Conservation (phyloP, 495 filamentous ascomycete genomes). For the Penicillium lividum region DNA sequence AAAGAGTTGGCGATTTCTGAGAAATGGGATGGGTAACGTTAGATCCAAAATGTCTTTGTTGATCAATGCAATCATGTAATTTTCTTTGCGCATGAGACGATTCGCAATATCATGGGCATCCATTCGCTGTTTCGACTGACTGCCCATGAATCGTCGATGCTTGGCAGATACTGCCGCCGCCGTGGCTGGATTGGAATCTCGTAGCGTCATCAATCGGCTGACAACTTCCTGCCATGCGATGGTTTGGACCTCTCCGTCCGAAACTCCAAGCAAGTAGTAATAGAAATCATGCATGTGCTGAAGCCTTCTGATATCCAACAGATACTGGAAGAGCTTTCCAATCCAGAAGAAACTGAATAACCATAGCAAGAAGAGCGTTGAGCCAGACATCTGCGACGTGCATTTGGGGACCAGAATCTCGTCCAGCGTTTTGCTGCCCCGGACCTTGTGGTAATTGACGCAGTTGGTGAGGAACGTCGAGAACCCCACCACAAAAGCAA, state of each 20-base stretch:
- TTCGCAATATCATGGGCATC: conserved; percentile 98
- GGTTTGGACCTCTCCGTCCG: conserved; percentile 91
- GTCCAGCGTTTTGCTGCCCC: conserved; percentile 70
- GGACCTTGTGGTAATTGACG: conserved; percentile 76
- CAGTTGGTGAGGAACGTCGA: conserved; percentile 85
- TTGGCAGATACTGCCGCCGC: conserved; percentile 63
- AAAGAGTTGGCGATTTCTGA: conserved; percentile 75
- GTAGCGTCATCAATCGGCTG: conserved; percentile 78
- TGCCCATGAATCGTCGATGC: conserved; percentile 70
- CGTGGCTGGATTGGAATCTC: conserved; percentile 85
- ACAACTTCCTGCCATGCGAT: conserved; percentile 96
- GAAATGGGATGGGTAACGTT: conserved; percentile 79
- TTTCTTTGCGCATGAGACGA: conserved; percentile 92
- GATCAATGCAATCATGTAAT: conserved; percentile 92
- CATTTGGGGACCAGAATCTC: conserved; percentile 81
- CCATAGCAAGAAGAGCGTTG: conserved; percentile 79
- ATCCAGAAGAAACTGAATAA: conserved; percentile 87
- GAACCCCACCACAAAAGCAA: conserved; percentile 81
- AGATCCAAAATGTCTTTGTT: conserved; percentile 95
- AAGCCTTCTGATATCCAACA: conserved; percentile 74
- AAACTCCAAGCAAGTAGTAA: conserved; percentile 78
- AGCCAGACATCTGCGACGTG: conserved; percentile 80
- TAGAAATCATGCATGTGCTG: conserved; percentile 87
- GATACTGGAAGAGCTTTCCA: conserved; percentile 70
- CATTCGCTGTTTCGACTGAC: conserved; percentile 90